phyloP scores from a whole-genome alignment of 129 eudicot species.

The Chrysanthemum seticuspe region DNA sequence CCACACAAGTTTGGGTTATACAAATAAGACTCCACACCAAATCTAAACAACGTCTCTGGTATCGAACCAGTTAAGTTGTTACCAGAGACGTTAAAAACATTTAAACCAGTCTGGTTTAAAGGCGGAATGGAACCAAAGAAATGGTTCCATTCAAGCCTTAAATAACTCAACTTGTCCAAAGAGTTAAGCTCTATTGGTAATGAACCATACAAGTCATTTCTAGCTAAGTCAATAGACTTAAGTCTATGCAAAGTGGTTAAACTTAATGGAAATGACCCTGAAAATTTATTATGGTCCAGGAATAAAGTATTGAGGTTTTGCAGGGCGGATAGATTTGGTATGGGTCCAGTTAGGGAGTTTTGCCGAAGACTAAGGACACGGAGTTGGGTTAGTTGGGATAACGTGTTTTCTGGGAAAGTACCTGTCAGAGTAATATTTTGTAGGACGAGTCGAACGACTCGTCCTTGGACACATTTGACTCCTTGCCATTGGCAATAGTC shows the following conservation, averaged over 20 bases:
- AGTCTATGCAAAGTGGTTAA: constrained; percentile 52
- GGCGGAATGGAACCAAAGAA: constrained; percentile 73
- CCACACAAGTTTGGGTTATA: constrained; percentile 79
- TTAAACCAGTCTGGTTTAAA: constrained; percentile 59
- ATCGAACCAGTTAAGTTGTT: constrained; percentile 71
- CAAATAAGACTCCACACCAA: constrained; percentile 42
- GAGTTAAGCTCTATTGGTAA: constrained; percentile 44
- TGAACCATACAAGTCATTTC: constrained; percentile 58
- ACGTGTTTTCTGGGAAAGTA: constrained; percentile 46
- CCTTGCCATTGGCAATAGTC: constrained; percentile 93
- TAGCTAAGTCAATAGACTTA: constrained; percentile 58
- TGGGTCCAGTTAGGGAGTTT: constrained; percentile 70
- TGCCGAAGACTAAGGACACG: constrained; percentile 67
- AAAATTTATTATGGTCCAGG: constrained; percentile 72
- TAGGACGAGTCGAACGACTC: constrained; percentile 63
- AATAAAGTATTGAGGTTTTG: constrained; percentile 64
- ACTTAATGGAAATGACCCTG: constrained; percentile 61
- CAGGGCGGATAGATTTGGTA: constrained; percentile 66
- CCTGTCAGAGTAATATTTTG: constrained; percentile 52
- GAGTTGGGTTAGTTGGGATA: constrained; percentile 76
- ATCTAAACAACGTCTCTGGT: constrained; percentile 57
- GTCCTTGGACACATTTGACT: constrained; percentile 70
- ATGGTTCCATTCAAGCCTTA: constrained; percentile 69
- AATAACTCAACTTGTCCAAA: constrained; percentile 51
- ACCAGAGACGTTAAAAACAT: constrained; percentile 55